Evolutionary conservation across 2,329 filamentous ascomycete species (phyloP), one percentile per base, ranked within the genome.

Genomic region (Microdochium nivale): DNA sequence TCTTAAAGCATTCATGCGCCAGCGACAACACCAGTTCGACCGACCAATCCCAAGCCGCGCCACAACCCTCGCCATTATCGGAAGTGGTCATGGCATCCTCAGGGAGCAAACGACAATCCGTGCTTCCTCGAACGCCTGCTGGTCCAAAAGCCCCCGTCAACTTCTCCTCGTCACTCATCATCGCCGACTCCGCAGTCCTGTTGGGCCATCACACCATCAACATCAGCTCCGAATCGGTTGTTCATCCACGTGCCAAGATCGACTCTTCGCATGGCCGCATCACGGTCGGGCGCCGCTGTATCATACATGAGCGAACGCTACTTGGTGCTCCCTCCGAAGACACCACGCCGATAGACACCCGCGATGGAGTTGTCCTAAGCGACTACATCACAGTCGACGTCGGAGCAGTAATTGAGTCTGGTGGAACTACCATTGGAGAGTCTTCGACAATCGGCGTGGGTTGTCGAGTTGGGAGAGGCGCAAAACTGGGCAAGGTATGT

Each of bases 231-330:
- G 84, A 90, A 62, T 85, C 83, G 3, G 80, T 96, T 7, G 71
- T 99, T n/a, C 92, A 97, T 62, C 91, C 94, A 1, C 88, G 91
- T 48, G 81, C 85, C 16, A 83, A 85, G 55, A 79, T 96, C 52
- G 87, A 90, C 61, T 86, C 92, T 9, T 83, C 83, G 52, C 77
- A 86, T 49, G 90, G 90, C 3, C 85, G 90, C 44, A 83, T 97
- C 58, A 83, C 84, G 25, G 80, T 95, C 54, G 90, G 91, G 25
- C 83, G 88, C 53, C 83, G 86, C 50, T 94, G 88, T 60, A 87
- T 96, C 47, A 77, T 97, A 44, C 83, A 87, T 59, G 94, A 97
- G 70, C 73, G 81, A 52, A 69, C 77, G 9, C 71, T 75, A 23
- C 65, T 88, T 16, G 82, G 82, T 16, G 76, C 73, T 21, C 58